Percentiles rank a stretch among this genome's conserved stretches.
Evolutionary conservation across 441 rosid genomes (phyloP).

Genomic region (Gossypium trilobum): DNA sequence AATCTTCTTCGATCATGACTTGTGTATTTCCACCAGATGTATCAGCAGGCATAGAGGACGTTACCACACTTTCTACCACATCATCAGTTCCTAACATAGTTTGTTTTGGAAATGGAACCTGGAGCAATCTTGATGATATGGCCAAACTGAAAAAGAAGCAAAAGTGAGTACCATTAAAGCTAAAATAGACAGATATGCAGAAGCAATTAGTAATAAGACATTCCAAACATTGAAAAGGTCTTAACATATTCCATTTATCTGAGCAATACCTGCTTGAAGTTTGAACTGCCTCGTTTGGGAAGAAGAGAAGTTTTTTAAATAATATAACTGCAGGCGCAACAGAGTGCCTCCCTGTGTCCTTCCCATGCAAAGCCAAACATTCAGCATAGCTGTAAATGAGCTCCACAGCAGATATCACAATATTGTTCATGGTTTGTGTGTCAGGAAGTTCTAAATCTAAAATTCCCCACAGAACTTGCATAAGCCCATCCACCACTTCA

Average conservation of each 20-base stretch:
- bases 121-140: conserved; percentile 96
- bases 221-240: neutral
- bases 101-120: conserved; percentile 99
- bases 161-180: conserved; percentile 19
- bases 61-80: conserved; percentile 49
- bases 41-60: conserved; percentile 53
- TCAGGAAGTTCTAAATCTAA: conserved; percentile 92
- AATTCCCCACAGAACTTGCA: conserved; percentile 98
- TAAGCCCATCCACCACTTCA: conserved; percentile 86
- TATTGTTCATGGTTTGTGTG: conserved; percentile 89
- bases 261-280: conserved; percentile 85
- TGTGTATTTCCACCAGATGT: conserved; percentile 61
- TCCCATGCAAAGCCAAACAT: conserved; percentile 83
- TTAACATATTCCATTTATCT: neutral
- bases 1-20: conserved; percentile 95
- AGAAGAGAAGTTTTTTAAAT: conserved; percentile 79
- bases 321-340: conserved; percentile 90
- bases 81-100: conserved; percentile 90
- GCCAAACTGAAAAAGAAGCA: conserved; percentile 66
- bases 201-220: neutral
- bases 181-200: conserved; percentile 12
- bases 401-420: conserved; percentile 91
- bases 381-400: conserved; percentile 95
- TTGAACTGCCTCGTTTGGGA: conserved; percentile 81
- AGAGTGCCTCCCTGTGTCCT: conserved; percentile 49